Percentiles rank a stretch among this genome's conserved stretches.
These are phyloP conservation scores for Meredithiella fracta DNA, from an alignment of 2,329 filamentous ascomycete species.

Conservation along the genomic window DNA sequence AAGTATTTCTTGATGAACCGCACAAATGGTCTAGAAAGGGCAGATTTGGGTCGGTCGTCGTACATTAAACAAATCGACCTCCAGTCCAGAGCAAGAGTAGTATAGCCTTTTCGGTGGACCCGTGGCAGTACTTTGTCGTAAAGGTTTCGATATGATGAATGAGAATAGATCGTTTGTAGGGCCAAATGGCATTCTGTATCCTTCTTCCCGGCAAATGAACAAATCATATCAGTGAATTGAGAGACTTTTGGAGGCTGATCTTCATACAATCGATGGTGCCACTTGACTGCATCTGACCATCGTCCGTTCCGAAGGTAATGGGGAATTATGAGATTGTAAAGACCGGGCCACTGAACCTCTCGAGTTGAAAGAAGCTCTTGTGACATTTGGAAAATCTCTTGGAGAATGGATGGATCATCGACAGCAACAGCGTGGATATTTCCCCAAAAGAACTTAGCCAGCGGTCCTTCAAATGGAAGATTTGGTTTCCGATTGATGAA, in stretches of 20 bases:
- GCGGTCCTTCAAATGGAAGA: slow-evolving; percentile 7
- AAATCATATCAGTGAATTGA: slow-evolving; percentile 29
- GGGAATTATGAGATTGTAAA: slow-evolving; percentile 32
- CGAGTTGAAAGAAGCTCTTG: background rate
- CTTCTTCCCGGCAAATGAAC: slow-evolving; percentile 25
- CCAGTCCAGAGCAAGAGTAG: slow-evolving; percentile 31
- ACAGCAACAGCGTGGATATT: slow-evolving; percentile 10
- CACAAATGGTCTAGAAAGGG: slow-evolving; percentile 31
- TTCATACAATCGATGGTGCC: slow-evolving; percentile 31
- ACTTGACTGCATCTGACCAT: slow-evolving; percentile 26
- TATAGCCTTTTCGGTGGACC: slow-evolving; percentile 31
- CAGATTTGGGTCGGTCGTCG: slow-evolving; percentile 5
- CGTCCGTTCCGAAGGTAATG: slow-evolving; percentile 26
- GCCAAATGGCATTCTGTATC: slow-evolving; percentile 23
- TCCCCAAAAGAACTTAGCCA: slow-evolving; percentile 12
- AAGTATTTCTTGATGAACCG: slow-evolving; percentile 32
- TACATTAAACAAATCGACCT: slow-evolving; percentile 25
- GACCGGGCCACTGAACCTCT: slow-evolving; percentile 28
- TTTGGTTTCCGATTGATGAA: slow-evolving; percentile 7
- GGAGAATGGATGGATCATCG: slow-evolving; percentile 1
- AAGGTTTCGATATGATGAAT: slow-evolving; percentile 26
- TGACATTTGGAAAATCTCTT: background rate
- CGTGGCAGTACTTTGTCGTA: slow-evolving; percentile 37
- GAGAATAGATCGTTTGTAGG: slow-evolving; percentile 30
- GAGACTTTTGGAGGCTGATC: slow-evolving; percentile 27